A percentile compares a stretch with the other conserved stretches of the same genome.
These are phyloP conservation scores for Parietichytrium sp. DNA, from an alignment of 108 stramenopile genomes.

Conservation along the genomic window DNA sequence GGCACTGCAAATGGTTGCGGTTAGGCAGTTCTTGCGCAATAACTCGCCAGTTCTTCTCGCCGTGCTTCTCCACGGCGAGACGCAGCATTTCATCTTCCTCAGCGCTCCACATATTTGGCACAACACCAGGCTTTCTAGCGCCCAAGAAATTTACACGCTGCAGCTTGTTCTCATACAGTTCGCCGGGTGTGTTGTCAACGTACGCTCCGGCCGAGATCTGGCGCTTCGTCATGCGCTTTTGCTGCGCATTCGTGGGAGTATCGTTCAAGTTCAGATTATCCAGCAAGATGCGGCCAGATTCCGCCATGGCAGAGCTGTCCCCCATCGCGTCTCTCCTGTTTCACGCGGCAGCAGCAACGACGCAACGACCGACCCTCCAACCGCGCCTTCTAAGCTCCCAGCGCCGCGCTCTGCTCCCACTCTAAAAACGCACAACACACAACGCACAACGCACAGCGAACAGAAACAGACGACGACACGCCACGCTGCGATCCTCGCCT, in stretches of 20 bases:
- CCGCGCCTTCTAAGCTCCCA: too few relatives aligned
- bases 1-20: conserved; percentile 51
- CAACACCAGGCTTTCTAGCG: background rate
- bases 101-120: conserved; percentile 52
- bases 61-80: conserved; percentile 41
- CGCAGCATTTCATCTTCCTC: conserved; percentile 44
- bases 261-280: conserved; percentile 1
- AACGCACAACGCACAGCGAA: too few relatives aligned
- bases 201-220: conserved; percentile 20
- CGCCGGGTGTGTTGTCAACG: background rate
- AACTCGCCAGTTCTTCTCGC: conserved; percentile 45
- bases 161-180: too few relatives aligned
- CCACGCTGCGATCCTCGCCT: background rate
- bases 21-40: conserved; percentile 43
- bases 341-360: too few relatives aligned
- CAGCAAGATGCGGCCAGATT: background rate
- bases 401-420: too few relatives aligned
- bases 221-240: conserved; percentile 32
- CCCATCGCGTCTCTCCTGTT: too few relatives aligned
- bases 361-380: too few relatives aligned
- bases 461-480: too few relatives aligned
- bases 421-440: too few relatives aligned
- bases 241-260: background rate
- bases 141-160: conserved; percentile 29
- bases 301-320: conserved; percentile 5